Percentiles rank a stretch among this genome's conserved stretches.
Evolutionary conservation across 2,329 filamentous ascomycete genomes (phyloP).

Genomic region (Trichoderma asperellum): DNA sequence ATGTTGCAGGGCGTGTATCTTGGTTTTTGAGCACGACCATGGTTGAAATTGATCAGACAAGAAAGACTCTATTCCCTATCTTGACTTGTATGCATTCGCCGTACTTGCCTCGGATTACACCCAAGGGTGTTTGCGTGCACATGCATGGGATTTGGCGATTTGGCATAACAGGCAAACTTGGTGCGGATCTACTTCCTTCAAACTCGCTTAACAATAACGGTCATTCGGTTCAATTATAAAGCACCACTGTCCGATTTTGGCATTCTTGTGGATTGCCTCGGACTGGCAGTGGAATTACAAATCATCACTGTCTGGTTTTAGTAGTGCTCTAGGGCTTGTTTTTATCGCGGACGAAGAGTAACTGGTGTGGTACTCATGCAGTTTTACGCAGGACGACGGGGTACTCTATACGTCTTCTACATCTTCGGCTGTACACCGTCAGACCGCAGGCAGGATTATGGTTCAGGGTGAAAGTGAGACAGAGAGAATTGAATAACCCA

Average conservation of each 20-base stretch:
- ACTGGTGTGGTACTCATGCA: no score
- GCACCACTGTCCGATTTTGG: background rate
- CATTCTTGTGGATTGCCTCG: background rate
- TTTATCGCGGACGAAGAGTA: no score
- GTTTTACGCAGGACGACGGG: no score
- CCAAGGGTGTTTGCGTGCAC: no score
- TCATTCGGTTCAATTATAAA: background rate
- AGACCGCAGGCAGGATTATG: background rate
- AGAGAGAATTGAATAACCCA: background rate
- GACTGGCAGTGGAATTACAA: background rate
- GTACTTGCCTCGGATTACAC: no score
- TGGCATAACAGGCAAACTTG: background rate
- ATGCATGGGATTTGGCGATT: background rate
- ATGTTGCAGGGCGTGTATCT: no score
- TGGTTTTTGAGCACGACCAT: no score
- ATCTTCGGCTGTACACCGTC: background rate
- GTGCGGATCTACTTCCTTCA: background rate
- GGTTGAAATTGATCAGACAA: no score
- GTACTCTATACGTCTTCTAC: background rate
- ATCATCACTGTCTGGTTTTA: background rate
- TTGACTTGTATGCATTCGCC: no score
- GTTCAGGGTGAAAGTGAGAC: background rate
- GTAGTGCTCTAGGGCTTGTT: background rate
- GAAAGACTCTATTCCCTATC: no score
- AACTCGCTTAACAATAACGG: background rate